These are phyloP conservation scores for Globisporangium irregulare DNA, from an alignment of 352 stramenopile species.

Conservation along the genomic window DNA sequence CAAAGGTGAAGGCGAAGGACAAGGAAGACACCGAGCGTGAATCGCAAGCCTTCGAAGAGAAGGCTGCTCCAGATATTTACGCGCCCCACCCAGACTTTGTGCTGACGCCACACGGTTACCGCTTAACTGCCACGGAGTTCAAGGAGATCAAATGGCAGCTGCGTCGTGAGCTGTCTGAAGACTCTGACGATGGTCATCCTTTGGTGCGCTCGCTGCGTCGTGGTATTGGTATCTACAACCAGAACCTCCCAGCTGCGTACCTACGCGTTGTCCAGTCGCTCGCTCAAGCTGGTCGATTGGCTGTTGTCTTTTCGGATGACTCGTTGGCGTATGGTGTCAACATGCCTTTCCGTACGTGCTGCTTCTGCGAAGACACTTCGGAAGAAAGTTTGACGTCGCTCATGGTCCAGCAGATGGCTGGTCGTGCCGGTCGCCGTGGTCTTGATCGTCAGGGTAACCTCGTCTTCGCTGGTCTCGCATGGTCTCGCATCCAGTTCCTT, in stretches of 20 bases:
- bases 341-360: conserved; percentile 98
- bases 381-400: conserved; percentile 92
- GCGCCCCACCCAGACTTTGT: conserved; percentile 98
- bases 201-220: conserved; percentile 89
- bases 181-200: conserved; percentile 77
- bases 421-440: conserved; percentile 95
- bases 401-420: conserved; percentile 99
- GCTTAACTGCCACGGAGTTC: conserved; percentile 91
- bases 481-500: conserved; percentile 94
- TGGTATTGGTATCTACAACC: conserved; percentile 98
- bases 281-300: conserved; percentile 95
- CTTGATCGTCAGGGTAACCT: conserved; percentile 98
- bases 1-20: conserved; percentile 93
- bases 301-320: conserved; percentile 97
- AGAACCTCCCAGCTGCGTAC: conserved; percentile 96
- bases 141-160: conserved; percentile 88
- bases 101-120: conserved; percentile 91
- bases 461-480: conserved; percentile 94
- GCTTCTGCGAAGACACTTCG: conserved; percentile 98
- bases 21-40: conserved; percentile 83
- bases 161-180: conserved; percentile 76
- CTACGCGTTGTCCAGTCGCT: conserved; percentile 95
- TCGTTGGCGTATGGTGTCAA: conserved; percentile 99
- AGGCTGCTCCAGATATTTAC: conserved; percentile 90
- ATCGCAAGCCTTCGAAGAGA: conserved; percentile 80